Base-by-base conservation (phyloP, 306 rosid species). In the Vigna hirtella region DNA sequence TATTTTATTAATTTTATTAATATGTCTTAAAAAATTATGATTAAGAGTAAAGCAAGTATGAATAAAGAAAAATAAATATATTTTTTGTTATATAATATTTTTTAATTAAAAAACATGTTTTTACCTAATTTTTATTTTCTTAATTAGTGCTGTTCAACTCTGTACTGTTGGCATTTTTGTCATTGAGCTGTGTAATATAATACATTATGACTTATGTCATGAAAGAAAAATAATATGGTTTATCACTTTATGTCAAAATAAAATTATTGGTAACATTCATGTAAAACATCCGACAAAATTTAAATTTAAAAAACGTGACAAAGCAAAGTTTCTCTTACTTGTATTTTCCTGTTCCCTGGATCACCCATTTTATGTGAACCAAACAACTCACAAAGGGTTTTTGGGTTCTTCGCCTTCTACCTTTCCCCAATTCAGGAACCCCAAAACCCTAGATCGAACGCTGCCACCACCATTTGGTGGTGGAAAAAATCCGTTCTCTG, bases 401-500 rank as follows among this genome's bases (percentile, higher is more conserved):
- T 36, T 24, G 24, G 47, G 18, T 76, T 76, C 69, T 76, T 70
- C 78, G 32, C 70, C 81, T 82, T 70, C 81, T 61, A 50, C 78
- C 78, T 76, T 70, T 61, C 66, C 16, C 63, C 64, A 63, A 28
- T 77, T 63, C 74, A 24, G 34, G 49, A 82, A 47, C 18, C 70
- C 36, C 71, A 45, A 76, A 77, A 50, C 82, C 82, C 82, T 82
- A 82, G 79, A 77, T 82, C 86, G 42, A 57, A 24, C 42, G 4
- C 36, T 3, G 14, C 63, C 57, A n/a, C 78, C 79, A 75, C 72
- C 66, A 32, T 38, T 58, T 34, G 70, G 80, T 66, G 76, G 77
- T 70, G 55, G 80, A 58, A 26, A 13, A 16, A 11, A 24, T 13
- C 66, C 30, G n/a, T 72, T 43, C 18, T 56, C 66, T 32, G 66